Evolutionary conservation across 371 early-diverging fungal genomes (phyloP).

Genomic region (Choanephora cucurbitarum): DNA sequence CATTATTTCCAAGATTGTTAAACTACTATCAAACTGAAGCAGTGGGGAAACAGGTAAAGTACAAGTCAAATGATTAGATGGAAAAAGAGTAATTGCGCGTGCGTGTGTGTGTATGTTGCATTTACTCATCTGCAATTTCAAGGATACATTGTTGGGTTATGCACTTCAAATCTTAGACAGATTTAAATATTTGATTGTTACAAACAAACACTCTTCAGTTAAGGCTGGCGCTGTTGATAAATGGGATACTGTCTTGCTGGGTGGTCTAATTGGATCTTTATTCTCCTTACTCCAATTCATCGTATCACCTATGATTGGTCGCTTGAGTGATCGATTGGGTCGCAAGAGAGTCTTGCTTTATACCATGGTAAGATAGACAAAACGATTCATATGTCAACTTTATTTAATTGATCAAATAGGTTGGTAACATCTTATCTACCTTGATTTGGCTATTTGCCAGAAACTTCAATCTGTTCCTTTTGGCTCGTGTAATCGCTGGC

Average conservation of each 20-base stretch:
- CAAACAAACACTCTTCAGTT: constrained; percentile 19
- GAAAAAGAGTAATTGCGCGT: too few species aligned
- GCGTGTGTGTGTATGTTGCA: too few species aligned
- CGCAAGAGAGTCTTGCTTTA: constrained; percentile 82
- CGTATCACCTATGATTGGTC: constrained; percentile 85
- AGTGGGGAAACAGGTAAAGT: constrained; percentile 49
- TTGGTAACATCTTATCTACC: constrained; percentile 88
- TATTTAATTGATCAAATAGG: constrained; percentile 33
- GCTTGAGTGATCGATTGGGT: constrained; percentile 81
- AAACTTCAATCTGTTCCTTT: constrained; percentile 80
- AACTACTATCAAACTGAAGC: constrained; percentile 62
- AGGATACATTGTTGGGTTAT: constrained; percentile 41
- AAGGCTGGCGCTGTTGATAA: constrained; percentile 31
- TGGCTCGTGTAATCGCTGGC: constrained; percentile 91
- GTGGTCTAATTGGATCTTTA: constrained; percentile 91
- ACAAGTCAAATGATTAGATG: background rate
- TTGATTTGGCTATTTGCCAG: constrained; percentile 86
- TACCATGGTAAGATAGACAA: constrained; percentile 68
- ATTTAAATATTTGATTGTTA: constrained; percentile 36
- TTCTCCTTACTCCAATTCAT: constrained; percentile 95
- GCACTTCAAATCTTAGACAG: constrained; percentile 34
- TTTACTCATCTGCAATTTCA: background rate
- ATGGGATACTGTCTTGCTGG: constrained; percentile 90
- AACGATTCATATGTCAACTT: background rate
- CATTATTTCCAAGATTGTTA: constrained; percentile 82